A percentile compares a stretch with the other conserved stretches of the same genome.
These are phyloP conservation scores for Yamadazyma membranifaciens DNA, from an alignment of 1,139 yeast genomes.

Conservation along the genomic window DNA sequence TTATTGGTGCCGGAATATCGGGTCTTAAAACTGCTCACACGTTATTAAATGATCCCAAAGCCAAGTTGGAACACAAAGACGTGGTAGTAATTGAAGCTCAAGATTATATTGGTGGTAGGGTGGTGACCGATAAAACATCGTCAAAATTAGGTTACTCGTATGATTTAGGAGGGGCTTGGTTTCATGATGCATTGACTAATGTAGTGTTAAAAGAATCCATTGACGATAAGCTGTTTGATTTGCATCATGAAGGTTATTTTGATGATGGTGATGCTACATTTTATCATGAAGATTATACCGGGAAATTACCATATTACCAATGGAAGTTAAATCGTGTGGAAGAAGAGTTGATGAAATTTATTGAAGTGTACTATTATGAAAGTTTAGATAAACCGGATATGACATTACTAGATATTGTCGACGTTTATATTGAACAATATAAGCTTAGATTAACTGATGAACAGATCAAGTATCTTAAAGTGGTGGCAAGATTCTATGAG, in stretches of 20 bases:
- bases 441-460: slow-evolving; percentile 46
- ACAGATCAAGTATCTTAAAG: slow-evolving; percentile 52
- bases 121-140: slow-evolving; percentile 30
- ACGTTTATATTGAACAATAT: slow-evolving; percentile 45
- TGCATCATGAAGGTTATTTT: slow-evolving; percentile 39
- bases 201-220: slow-evolving; percentile 40
- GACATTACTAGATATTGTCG: slow-evolving; percentile 47
- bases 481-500: slow-evolving; percentile 57
- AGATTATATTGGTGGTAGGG: slow-evolving; percentile 49
- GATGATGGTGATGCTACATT: slow-evolving; percentile 47
- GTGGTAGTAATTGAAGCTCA: slow-evolving; percentile 51
- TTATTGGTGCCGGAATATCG: slow-evolving; percentile 82
- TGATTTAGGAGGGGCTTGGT: slow-evolving; percentile 90
- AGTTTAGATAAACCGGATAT: slow-evolving; percentile 45
- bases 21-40: slow-evolving; percentile 77
- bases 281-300: slow-evolving; percentile 48
- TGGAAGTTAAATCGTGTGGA: slow-evolving; percentile 38
- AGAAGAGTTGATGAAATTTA: slow-evolving; percentile 59
- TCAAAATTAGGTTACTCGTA: slow-evolving; percentile 40
- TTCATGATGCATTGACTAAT: slow-evolving; percentile 75
- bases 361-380: slow-evolving; percentile 53
- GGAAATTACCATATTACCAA: slow-evolving; percentile 25
- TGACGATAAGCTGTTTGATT: slow-evolving; percentile 24
- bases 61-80: slow-evolving; percentile 30
- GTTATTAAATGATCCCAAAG: slow-evolving; percentile 34